These are phyloP conservation scores for Cystofilobasidium ferigula DNA, from an alignment of 768 basidiomycete species.

Conservation along the genomic window DNA sequence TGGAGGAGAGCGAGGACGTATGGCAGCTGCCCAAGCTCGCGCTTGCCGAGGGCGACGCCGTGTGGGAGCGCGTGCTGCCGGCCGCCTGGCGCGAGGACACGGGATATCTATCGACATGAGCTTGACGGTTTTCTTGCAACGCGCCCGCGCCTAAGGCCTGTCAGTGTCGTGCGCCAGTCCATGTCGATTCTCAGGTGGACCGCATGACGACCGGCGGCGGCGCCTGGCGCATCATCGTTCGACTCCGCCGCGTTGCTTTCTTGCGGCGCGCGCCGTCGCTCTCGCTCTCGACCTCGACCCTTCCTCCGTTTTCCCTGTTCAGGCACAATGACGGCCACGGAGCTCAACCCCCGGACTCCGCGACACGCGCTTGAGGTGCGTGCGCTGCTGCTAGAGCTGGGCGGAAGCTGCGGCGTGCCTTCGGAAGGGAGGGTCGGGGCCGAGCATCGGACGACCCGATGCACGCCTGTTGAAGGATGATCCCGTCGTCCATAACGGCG, in stretches of 20 bases:
- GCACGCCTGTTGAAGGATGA: too few species aligned
- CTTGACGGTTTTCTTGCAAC: too few species aligned
- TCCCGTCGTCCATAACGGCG: too few species aligned
- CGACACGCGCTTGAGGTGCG: conserved; percentile 18
- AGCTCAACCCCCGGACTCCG: conserved; percentile 16
- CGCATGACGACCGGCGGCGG: too few species aligned
- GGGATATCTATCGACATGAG: conserved; percentile 23
- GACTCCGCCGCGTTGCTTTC: too few species aligned
- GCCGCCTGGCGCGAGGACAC: conserved; percentile 8
- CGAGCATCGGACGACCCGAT: too few species aligned
- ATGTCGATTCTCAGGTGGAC: too few species aligned
- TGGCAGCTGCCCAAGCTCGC: conserved; percentile 19
- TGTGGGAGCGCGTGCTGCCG: conserved; percentile 21
- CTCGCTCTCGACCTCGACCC: neutral
- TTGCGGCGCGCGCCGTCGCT: too few species aligned
- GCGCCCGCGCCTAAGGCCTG: too few species aligned
- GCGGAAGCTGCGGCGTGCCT: neutral
- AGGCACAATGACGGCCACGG: neutral
- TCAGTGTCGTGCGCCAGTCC: too few species aligned
- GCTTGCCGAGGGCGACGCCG: conserved; percentile 18
- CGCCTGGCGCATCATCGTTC: too few species aligned
- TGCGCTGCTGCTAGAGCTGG: neutral
- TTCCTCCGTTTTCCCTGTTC: neutral
- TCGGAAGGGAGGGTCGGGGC: neutral
- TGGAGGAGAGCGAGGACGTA: neutral